A percentile compares a stretch with the other conserved stretches of the same genome.
Evolutionary conservation across 2,329 filamentous ascomycete genomes (phyloP).

Genomic region (Exophiala lecanii-corni): DNA sequence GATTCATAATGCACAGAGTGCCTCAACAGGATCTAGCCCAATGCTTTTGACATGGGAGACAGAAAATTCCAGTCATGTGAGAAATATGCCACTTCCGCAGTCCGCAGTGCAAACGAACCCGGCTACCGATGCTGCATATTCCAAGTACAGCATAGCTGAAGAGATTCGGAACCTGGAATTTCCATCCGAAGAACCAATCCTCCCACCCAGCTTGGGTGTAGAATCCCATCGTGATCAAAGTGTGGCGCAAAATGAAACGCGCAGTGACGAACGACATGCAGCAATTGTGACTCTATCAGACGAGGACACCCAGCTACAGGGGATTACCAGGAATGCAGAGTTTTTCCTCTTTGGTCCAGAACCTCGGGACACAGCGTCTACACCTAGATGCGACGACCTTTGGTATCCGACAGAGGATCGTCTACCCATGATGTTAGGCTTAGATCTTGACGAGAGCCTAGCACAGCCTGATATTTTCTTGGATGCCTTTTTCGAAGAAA

Average conservation of each 20-base stretch:
- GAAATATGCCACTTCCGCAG: background rate
- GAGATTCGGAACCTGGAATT: conserved; percentile 1
- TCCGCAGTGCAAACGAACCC: background rate
- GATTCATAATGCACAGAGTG: background rate
- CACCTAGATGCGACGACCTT: background rate
- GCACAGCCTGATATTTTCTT: conserved; percentile 1
- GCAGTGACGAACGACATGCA: too few species aligned
- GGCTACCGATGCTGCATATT: background rate
- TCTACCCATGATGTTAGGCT: background rate
- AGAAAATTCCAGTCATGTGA: background rate
- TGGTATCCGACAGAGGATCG: background rate
- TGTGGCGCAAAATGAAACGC: background rate
- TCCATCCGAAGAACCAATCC: background rate
- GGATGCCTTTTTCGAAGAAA: background rate
- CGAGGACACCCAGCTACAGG: background rate
- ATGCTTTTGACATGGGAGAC: background rate
- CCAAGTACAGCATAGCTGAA: background rate
- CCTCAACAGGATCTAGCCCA: background rate
- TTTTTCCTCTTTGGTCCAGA: background rate
- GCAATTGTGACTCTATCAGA: background rate
- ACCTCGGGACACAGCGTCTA: background rate
- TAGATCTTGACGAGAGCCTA: background rate
- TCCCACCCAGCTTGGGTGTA: background rate
- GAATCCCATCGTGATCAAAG: background rate
- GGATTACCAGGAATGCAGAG: background rate